Percentiles rank a stretch among this genome's conserved stretches.
Conservation (phyloP, 108 stramenopile species). For the Licmophora abbreviata region DNA sequence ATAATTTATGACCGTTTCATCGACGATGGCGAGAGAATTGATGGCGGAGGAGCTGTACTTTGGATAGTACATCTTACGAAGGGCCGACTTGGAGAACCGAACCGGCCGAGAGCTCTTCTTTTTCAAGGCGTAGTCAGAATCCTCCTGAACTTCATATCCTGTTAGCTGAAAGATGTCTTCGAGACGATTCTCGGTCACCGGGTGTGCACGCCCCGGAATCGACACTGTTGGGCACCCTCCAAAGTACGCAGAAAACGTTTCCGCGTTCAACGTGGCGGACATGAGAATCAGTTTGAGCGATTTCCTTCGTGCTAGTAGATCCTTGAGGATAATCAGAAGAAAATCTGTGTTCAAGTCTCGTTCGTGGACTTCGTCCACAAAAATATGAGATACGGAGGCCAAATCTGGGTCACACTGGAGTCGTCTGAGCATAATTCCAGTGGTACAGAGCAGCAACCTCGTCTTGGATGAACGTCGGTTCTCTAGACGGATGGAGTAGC, state of each 20-base stretch:
- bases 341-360: constrained; percentile 87
- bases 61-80: constrained; percentile 45
- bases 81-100: constrained; percentile 40
- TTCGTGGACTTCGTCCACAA: constrained; percentile 89
- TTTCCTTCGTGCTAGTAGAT: constrained; percentile 58
- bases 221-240: constrained; percentile 60
- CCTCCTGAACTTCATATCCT: constrained; percentile 35
- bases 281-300: constrained; percentile 82
- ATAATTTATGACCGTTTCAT: constrained; percentile 73
- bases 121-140: constrained; percentile 44
- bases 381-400: constrained; percentile 59
- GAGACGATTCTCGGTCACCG: constrained; percentile 62
- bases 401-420: constrained; percentile 73
- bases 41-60: constrained; percentile 47
- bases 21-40: constrained; percentile 59
- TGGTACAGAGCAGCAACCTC: constrained; percentile 79
- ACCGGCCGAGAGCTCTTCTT: constrained; percentile 13
- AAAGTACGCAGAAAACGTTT: constrained; percentile 76
- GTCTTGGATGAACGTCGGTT: constrained; percentile 54
- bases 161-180: constrained; percentile 79
- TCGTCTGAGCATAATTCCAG: constrained; percentile 79
- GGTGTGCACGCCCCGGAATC: constrained; percentile 81
- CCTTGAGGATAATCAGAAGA: constrained; percentile 79
- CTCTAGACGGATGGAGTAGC: constrained; percentile 86
- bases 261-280: constrained; percentile 90